Evolutionary conservation across 176 grass and related monocot species (phyloP), one percentile per base, ranked within the genome.

Genomic region (Thinopyrum elongatum): DNA sequence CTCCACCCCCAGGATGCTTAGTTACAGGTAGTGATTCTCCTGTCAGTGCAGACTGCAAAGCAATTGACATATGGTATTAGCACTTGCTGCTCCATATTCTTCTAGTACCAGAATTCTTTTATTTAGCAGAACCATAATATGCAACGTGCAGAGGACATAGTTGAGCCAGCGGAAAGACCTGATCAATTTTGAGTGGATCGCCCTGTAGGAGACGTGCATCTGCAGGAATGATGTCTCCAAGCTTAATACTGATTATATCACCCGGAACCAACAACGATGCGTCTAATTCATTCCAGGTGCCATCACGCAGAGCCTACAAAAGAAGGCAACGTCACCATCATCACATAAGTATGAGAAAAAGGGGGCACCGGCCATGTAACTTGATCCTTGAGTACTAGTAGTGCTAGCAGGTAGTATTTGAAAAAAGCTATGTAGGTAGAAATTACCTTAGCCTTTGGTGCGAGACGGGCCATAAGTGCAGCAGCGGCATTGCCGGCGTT

Each of bases 211-310:
- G 93, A 8, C 87, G 87, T 0, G 93, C 93, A 78, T 94, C 93
- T 21, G 93, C 93, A 3, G 93, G 93, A 79, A 94, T 87, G 49
- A 94, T 94, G 63, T 94, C 93, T 23, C 93, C 93, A 21, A 94
- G 93, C 42, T 94, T 94, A 70, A 94, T 90, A 77, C 93, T 94
- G 80, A 94, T 90, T 38, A 94, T 92, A 83, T 94, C 90, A 9
- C 93, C 93, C 2, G 87, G 93, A 82, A 94, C 93, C 61, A 94
- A 69, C 34, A 94, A 61, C 5, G 87, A 87, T 1, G 93, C 90
- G 4, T 94, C 93, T 25, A 88, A 25, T 53, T 94, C 93, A 39
- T 28, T 86, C 93, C 93, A 94, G 15, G 87, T 85, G 35, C 90
- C 87, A 59, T 88, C 78, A 16, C 90, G 85, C 73, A 92, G 84